Percentiles rank a stretch among this genome's conserved stretches.
phyloP scores from a whole-genome alignment of 2,329 filamentous ascomycete species.

The Trichoderma sp. region DNA sequence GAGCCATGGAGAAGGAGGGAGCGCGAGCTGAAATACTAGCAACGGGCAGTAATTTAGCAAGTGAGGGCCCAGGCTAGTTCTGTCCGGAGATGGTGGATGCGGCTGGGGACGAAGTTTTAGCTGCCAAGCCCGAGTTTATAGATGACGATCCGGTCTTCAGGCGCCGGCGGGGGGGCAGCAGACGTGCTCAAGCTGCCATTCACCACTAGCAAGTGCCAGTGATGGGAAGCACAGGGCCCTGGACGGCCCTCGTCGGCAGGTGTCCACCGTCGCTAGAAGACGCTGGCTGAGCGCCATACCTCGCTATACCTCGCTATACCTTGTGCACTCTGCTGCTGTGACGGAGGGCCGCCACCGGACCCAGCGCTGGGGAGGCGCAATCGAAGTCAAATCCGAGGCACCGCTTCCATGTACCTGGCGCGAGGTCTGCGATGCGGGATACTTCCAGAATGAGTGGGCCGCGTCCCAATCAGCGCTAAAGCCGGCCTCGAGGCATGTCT shows the following conservation, averaged over 20 bases:
- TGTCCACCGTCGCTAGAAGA: background rate
- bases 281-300: slow-evolving; percentile 4
- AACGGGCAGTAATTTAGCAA: background rate
- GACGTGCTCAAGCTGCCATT: background rate
- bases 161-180: slow-evolving; percentile 8
- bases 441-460: slow-evolving; percentile 12
- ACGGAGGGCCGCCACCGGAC: slow-evolving; percentile 19
- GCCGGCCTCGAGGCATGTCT: slow-evolving; percentile 16
- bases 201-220: background rate
- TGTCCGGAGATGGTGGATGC: slow-evolving; percentile 21
- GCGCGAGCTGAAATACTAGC: slow-evolving; percentile 19
- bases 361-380: slow-evolving; percentile 15
- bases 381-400: background rate
- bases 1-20: slow-evolving; percentile 17
- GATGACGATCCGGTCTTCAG: slow-evolving; percentile 27
- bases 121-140: slow-evolving; percentile 23
- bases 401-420: slow-evolving; percentile 13
- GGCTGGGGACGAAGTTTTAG: slow-evolving; percentile 23
- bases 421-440: slow-evolving; percentile 5
- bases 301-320: background rate
- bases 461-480: slow-evolving; percentile 3
- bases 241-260: background rate
- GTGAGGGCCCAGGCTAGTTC: slow-evolving; percentile 16
- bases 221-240: background rate
- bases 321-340: background rate